phyloP scores from a whole-genome alignment of 2,329 filamentous ascomycete species.

The Metarhizium guizhouense region DNA sequence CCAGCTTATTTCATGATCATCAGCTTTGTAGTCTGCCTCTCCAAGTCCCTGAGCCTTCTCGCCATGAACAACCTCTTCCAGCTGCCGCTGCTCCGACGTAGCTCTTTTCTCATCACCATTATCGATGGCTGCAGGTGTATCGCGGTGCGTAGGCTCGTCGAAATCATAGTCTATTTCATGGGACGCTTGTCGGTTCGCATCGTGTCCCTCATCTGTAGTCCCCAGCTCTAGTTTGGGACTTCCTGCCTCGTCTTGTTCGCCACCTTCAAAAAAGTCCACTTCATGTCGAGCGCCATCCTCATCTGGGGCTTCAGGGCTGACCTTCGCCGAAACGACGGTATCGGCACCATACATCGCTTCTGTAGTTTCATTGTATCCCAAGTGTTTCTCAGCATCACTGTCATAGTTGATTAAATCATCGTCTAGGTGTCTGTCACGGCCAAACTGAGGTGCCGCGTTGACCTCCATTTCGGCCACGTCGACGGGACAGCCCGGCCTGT shows the following conservation, averaged over 20 bases:
- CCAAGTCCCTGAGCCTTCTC: neutral
- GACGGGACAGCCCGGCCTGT: neutral
- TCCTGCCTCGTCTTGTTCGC: neutral
- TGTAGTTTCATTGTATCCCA: neutral
- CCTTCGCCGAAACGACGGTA: neutral
- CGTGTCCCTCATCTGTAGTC: conserved; percentile 4
- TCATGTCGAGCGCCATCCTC: conserved; percentile 7
- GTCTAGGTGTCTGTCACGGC: conserved; percentile 15
- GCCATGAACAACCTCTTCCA: neutral
- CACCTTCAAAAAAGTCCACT: conserved; percentile 7
- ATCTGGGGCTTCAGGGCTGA: neutral
- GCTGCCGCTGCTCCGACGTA: conserved; percentile 1
- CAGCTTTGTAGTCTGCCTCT: conserved; percentile 1
- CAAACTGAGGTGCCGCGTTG: conserved; percentile 17
- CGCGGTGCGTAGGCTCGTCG: conserved; percentile 8
- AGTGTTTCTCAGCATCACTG: conserved; percentile 16
- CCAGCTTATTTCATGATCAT: conserved; percentile 15
- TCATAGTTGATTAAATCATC: conserved; percentile 31
- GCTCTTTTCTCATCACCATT: neutral
- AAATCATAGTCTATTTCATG: conserved; percentile 31
- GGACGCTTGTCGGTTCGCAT: conserved; percentile 5
- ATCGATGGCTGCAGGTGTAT: neutral
- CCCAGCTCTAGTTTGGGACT: neutral
- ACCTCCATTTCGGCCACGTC: conserved; percentile 24
- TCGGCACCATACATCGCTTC: neutral